These are phyloP conservation scores for Umbelopsis vinacea DNA, from an alignment of 192 early-diverging fungal genomes.

Conservation along the genomic window DNA sequence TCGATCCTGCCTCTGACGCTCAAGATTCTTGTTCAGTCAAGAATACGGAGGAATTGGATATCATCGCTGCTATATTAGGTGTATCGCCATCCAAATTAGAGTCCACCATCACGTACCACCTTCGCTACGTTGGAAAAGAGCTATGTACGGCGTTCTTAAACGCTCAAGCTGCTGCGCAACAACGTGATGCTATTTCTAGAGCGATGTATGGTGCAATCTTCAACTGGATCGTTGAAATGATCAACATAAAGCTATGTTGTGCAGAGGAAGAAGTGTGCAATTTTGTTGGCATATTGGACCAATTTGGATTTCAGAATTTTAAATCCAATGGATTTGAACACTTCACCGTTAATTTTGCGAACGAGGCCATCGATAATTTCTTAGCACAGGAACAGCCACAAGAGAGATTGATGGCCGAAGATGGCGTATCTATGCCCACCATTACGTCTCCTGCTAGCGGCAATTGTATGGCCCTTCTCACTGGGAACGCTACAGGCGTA, in stretches of 20 bases:
- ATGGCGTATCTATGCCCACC: conserved; percentile 62
- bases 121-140: conserved; percentile 70
- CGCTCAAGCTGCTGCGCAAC: conserved; percentile 61
- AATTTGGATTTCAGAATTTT: conserved; percentile 60
- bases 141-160: conserved; percentile 79
- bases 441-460: conserved; percentile 50
- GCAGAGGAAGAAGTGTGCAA: conserved; percentile 39
- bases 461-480: conserved; percentile 57
- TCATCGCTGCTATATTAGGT: conserved; percentile 70
- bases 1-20: conserved; percentile 59
- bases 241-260: conserved; percentile 67
- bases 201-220: conserved; percentile 74
- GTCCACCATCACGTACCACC: conserved; percentile 68
- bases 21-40: conserved; percentile 70
- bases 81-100: conserved; percentile 66
- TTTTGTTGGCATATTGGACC: conserved; percentile 74
- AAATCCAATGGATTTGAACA: conserved; percentile 50
- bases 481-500: conserved; percentile 32
- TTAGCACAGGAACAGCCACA: conserved; percentile 56
- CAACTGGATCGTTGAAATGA: conserved; percentile 73
- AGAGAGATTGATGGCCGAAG: conserved; percentile 55
- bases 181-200: conserved; percentile 73
- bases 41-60: conserved; percentile 64
- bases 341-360: conserved; percentile 51
- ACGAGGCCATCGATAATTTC: conserved; percentile 41